These are phyloP conservation scores for Calycina herbarum DNA, from an alignment of 2,329 filamentous ascomycete genomes.

Conservation along the genomic window DNA sequence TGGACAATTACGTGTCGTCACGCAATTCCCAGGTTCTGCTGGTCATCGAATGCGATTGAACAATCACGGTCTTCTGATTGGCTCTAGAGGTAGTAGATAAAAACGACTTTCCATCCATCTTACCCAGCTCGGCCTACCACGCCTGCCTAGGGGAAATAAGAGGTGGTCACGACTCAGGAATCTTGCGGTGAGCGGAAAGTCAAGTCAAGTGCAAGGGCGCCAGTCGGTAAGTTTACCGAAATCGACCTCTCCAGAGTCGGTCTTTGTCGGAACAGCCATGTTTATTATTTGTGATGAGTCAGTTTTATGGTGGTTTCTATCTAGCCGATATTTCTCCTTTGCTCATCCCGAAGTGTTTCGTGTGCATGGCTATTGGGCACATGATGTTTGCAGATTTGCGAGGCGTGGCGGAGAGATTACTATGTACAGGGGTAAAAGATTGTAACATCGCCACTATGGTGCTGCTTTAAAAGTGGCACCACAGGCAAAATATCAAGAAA, in stretches of 20 bases:
- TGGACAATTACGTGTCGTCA: not conserved
- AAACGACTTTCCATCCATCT: too few species aligned
- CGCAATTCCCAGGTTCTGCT: not conserved
- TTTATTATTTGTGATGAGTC: not conserved
- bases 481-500: too few species aligned
- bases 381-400: too few species aligned
- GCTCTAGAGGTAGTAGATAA: too few species aligned
- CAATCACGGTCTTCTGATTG: not conserved
- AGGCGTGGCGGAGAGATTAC: too few species aligned
- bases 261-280: not conserved
- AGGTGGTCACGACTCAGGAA: constrained; percentile 7
- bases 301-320: not conserved
- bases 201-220: not conserved
- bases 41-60: not conserved
- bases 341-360: too few species aligned
- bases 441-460: too few species aligned
- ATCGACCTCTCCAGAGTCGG: not conserved
- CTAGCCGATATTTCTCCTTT: too few species aligned
- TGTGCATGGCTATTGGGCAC: too few species aligned
- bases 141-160: not conserved
- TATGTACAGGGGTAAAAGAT: too few species aligned
- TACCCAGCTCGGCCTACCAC: not conserved
- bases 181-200: not conserved
- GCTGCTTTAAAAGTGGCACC: too few species aligned
- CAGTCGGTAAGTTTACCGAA: constrained; percentile 5